Evolutionary conservation across 1,284 basidiomycete genomes (phyloP).

Genomic region (Puccinia hordei): DNA sequence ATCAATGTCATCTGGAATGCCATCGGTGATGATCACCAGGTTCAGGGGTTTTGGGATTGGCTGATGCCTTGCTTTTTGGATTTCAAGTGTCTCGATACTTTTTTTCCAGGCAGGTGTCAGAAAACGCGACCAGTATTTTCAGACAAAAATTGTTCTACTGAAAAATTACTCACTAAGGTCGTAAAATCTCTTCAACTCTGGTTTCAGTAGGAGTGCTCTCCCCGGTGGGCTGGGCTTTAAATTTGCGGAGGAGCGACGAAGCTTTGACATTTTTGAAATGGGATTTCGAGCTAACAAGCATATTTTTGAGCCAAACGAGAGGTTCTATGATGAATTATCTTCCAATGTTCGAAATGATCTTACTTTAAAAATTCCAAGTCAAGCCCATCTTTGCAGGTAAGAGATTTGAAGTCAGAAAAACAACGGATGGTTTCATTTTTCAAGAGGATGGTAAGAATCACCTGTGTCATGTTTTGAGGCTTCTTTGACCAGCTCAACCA

Average conservation of each 20-base stretch:
- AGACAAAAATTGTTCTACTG: background rate
- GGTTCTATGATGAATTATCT: background rate
- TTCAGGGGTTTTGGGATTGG: conserved; percentile 64
- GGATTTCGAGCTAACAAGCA: background rate
- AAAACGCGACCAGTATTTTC: background rate
- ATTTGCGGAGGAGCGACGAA: conserved; percentile 5
- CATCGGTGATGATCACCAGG: conserved; percentile 69
- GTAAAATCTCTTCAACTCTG: conserved; percentile 19
- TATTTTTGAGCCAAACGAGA: background rate
- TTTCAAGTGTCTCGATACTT: conserved; percentile 30
- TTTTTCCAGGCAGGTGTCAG: background rate
- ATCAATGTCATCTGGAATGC: conserved; percentile 65
- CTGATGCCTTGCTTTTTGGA: conserved; percentile 11
- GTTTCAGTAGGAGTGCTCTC: conserved; percentile 27
- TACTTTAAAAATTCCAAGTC: conserved; percentile 28
- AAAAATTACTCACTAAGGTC: conserved; percentile 26
- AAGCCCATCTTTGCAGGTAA: conserved; percentile 8
- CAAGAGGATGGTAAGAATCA: conserved; percentile 6
- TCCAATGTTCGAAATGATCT: background rate
- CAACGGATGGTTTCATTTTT: too few relatives aligned
- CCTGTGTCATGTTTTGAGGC: conserved; percentile 7
- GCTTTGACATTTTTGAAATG: conserved; percentile 17
- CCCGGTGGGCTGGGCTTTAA: conserved; percentile 5
- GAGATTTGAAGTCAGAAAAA: background rate
- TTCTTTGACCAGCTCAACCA: background rate